Conservation (phyloP, 1,284 basidiomycete genomes). For the Irpex sp. region DNA sequence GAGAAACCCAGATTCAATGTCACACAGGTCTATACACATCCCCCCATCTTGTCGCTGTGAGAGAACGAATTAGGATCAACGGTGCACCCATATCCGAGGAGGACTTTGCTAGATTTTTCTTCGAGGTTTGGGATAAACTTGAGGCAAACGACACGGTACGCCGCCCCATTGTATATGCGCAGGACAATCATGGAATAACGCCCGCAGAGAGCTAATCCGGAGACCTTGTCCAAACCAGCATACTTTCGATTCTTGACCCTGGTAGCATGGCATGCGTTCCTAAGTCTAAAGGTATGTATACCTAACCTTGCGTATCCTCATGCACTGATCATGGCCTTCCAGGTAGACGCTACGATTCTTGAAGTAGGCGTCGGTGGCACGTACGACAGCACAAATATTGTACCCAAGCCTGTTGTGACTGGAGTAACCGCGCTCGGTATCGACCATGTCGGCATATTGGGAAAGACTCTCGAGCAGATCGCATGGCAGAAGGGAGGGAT, state of each 20-base stretch:
- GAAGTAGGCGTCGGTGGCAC: conserved; percentile 97
- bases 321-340: conserved; percentile 5
- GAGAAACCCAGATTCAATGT: not conserved
- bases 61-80: conserved; percentile 94
- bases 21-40: conserved; percentile 91
- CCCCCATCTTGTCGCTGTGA: conserved; percentile 93
- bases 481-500: conserved; percentile 97
- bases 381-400: conserved; percentile 96
- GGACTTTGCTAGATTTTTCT: conserved; percentile 89
- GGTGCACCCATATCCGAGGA: conserved; percentile 88
- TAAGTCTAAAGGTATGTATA: conserved; percentile 57
- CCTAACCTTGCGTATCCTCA: not conserved
- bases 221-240: conserved; percentile 74
- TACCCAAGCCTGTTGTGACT: conserved; percentile 85
- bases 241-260: conserved; percentile 96
- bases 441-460: conserved; percentile 91
- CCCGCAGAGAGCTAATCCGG: conserved; percentile 48
- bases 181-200: not conserved
- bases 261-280: conserved; percentile 89
- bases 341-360: conserved; percentile 86
- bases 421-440: conserved; percentile 91
- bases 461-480: conserved; percentile 88
- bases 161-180: conserved; percentile 7
- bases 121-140: conserved; percentile 93
- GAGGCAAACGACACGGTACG: conserved; percentile 62